These are phyloP conservation scores for Acer yangbiense DNA, from an alignment of 345 rosid genomes.

Conservation along the genomic window DNA sequence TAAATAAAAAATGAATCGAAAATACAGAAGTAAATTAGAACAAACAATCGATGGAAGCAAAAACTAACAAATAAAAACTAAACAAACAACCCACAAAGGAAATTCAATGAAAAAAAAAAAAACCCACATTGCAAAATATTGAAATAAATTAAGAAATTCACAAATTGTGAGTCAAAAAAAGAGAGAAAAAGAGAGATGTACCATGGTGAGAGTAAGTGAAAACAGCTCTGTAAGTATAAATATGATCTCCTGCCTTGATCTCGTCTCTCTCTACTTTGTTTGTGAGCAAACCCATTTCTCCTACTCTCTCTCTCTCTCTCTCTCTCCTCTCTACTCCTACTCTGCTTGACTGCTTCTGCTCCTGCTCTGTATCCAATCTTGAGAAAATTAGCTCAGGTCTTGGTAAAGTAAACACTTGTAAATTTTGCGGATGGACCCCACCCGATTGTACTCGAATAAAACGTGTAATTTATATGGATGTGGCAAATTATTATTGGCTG, in stretches of 20 bases:
- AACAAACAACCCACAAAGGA: neutral
- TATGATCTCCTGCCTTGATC: constrained; percentile 86
- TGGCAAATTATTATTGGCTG: constrained; percentile 25
- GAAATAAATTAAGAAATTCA: neutral
- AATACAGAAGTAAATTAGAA: neutral
- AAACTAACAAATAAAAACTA: neutral
- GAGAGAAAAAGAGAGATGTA: constrained; percentile 27
- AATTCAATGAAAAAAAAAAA: neutral
- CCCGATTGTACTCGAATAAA: neutral
- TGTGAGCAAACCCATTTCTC: constrained; percentile 81
- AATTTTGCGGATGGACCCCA: neutral
- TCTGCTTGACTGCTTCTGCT: neutral
- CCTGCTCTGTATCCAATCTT: neutral
- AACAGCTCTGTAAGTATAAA: constrained; percentile 95
- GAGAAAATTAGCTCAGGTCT: neutral
- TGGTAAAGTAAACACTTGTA: constrained; percentile 10
- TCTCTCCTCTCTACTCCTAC: neutral
- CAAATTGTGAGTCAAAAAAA: constrained; percentile 8
- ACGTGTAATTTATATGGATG: neutral
- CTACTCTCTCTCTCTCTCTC: neutral
- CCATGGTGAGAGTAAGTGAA: constrained; percentile 98
- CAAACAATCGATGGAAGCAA: neutral
- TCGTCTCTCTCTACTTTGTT: constrained; percentile 76
- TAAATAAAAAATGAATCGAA: neutral
- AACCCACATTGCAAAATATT: constrained; percentile 26